Evolutionary conservation across 257 asterid genomes (phyloP).

Genomic region (Solanum arcanum): DNA sequence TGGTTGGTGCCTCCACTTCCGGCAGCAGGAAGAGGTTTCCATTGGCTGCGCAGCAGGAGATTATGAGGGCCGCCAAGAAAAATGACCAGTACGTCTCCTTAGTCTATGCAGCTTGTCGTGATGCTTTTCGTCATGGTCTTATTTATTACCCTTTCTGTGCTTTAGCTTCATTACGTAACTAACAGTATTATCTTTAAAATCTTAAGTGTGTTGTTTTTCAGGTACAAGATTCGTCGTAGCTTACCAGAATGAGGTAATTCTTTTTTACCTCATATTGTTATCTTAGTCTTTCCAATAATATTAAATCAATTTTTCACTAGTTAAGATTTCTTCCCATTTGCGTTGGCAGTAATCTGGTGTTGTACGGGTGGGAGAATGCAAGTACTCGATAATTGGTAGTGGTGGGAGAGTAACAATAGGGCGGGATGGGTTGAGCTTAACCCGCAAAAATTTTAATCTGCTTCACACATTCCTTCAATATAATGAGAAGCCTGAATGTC

Average conservation of each 20-base stretch:
- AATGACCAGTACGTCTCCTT: constrained; percentile 95
- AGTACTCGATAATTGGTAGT: background rate
- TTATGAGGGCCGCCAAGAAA: constrained; percentile 95
- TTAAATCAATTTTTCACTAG: background rate
- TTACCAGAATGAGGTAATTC: constrained; percentile 76
- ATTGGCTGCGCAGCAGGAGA: constrained; percentile 79
- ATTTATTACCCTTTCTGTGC: background rate
- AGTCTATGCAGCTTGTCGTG: constrained; percentile 90
- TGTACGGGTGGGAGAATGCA: background rate
- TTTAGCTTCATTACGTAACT: background rate
- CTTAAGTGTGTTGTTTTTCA: constrained; percentile 1
- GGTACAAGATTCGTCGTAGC: constrained; percentile 86
- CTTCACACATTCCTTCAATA: constrained; percentile 22
- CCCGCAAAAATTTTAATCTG: background rate
- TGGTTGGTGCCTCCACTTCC: background rate
- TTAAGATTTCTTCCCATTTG: background rate
- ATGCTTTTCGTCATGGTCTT: constrained; percentile 75
- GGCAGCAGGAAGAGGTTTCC: constrained; percentile 46
- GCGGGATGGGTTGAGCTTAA: background rate
- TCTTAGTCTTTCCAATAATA: background rate
- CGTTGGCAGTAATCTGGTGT: background rate
- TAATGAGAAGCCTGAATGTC: constrained; percentile 91
- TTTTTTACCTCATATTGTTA: background rate
- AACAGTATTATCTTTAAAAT: background rate
- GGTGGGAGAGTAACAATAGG: background rate